Evolutionary conservation across 2,329 filamentous ascomycete genomes (phyloP).

Genomic region (Neopestalotiopsis clavispora): DNA sequence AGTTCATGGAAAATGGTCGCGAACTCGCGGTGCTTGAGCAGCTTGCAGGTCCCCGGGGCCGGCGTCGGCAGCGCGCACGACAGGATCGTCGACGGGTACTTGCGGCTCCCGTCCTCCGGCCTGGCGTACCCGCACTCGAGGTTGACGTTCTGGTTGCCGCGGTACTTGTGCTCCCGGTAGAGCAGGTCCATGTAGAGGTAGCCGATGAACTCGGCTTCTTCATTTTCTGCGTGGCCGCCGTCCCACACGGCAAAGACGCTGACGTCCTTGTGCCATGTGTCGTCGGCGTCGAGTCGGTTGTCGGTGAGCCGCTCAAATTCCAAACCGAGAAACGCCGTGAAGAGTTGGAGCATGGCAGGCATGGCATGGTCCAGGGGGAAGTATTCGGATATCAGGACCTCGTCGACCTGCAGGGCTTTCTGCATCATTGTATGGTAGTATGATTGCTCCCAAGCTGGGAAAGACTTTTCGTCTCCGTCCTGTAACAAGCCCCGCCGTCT

Average conservation of each 20-base stretch:
- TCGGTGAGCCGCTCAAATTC: slow-evolving; percentile 55
- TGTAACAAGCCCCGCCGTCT: background rate
- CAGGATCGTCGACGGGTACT: background rate
- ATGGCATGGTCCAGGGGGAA: slow-evolving; percentile 4
- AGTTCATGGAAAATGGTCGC: slow-evolving; percentile 51
- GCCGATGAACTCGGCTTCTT: slow-evolving; percentile 56
- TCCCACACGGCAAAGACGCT: slow-evolving; percentile 59
- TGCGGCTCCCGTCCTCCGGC: background rate
- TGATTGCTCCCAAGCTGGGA: background rate
- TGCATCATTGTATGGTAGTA: background rate
- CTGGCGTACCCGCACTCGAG: slow-evolving; percentile 40
- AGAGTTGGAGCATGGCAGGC: slow-evolving; percentile 6
- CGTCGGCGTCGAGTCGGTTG: background rate
- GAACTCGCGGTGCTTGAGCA: slow-evolving; percentile 63
- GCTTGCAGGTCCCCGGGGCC: slow-evolving; percentile 52
- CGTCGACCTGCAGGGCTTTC: background rate
- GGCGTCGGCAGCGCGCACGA: background rate
- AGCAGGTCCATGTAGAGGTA: slow-evolving; percentile 63
- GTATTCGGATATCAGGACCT: background rate
- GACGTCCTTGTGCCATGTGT: slow-evolving; percentile 57
- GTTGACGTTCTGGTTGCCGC: slow-evolving; percentile 61
- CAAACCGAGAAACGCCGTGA: slow-evolving; percentile 47
- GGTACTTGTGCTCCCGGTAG: slow-evolving; percentile 60
- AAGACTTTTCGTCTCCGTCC: background rate
- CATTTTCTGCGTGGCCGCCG: slow-evolving; percentile 37